Evolutionary conservation across 2,329 filamentous ascomycete species (phyloP).

Genomic region (Penicillium rolfsii): DNA sequence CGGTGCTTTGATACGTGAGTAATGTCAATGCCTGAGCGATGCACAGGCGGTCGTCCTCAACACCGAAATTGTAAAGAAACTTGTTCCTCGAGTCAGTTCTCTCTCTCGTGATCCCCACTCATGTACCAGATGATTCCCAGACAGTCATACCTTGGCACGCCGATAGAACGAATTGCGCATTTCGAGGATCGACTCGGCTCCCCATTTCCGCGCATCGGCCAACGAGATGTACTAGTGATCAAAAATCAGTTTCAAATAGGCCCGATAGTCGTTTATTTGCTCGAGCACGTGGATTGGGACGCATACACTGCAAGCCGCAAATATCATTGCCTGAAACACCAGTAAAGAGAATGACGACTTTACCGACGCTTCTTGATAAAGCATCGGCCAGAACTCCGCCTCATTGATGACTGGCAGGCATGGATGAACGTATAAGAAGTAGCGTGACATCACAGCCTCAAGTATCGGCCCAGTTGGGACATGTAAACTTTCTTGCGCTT

Average conservation of each 20-base stretch:
- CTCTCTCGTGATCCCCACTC: neutral
- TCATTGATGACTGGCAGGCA: constrained; percentile 2
- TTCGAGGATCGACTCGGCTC: neutral
- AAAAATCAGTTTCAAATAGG: neutral
- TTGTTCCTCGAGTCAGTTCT: neutral
- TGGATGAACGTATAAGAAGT: constrained; percentile 6
- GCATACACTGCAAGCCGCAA: constrained; percentile 8
- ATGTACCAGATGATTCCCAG: neutral
- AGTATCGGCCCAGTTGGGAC: neutral
- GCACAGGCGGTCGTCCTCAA: neutral
- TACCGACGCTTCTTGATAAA: neutral
- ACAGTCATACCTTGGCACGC: constrained; percentile 2
- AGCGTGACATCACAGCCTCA: neutral
- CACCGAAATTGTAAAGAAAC: constrained; percentile 6
- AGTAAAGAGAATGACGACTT: neutral
- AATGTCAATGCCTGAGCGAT: constrained; percentile 3
- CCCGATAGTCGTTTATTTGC: too few relatives aligned
- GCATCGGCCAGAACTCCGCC: constrained; percentile 3
- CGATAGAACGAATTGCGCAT: constrained; percentile 8
- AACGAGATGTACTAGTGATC: constrained; percentile 3
- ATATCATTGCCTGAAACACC: constrained; percentile 6
- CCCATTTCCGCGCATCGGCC: constrained; percentile 2
- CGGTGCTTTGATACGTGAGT: constrained; percentile 1
- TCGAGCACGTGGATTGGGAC: neutral
- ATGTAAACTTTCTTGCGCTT: constrained; percentile 3